Evolutionary conservation across 2,329 filamentous ascomycete species (phyloP), one percentile per base, ranked within the genome.

Genomic region (Claviceps humidiphila): DNA sequence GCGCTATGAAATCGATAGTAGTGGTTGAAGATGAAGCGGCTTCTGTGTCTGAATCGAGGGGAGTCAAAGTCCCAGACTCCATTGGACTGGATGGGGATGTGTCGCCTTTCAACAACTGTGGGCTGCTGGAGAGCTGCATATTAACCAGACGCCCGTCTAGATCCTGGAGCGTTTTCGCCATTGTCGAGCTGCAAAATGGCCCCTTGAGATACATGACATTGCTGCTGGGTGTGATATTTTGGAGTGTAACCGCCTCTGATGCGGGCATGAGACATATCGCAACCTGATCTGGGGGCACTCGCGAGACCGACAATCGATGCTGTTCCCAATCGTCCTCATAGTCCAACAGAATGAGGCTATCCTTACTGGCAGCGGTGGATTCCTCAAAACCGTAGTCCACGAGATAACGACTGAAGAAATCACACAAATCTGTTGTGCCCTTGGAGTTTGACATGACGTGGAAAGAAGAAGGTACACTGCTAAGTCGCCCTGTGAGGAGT

Each of bases 351-450:
- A 26, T 44, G 42, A 44, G 14, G 9, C 13, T 44, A 22, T 11
- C 16, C 13, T 17, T 44, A 2, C 26, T 11, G 9, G 17, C 42
- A 26, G 20, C 16, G 22, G 22, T 16, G 20, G 42, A 44, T 24
- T 16, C 20, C 3, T 44, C n/a, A 6, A 44, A n/a, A 3, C 42
- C 42, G 37, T 50, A 11, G 47, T 34, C 64, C 13, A 17, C 11
- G 16, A 47, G 45, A 6, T 37, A 37, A 30, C 45, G 45, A 22
- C 16, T 37, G 37, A 47, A 47, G 45, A 37, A 47, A 38, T 47
- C 11, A 8, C 45, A 47, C 45, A 47, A 37, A 8, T 30, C 26
- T 47, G 26, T n/a, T 47, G n/a, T 34, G 45, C 26, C 34, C 2
- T 22, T 47, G 13, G 45, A 38, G n/a, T 16, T 34, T 38, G 45